These are phyloP conservation scores for Colletotrichum truncatum DNA, from an alignment of 2,329 filamentous ascomycete species.

Conservation along the genomic window DNA sequence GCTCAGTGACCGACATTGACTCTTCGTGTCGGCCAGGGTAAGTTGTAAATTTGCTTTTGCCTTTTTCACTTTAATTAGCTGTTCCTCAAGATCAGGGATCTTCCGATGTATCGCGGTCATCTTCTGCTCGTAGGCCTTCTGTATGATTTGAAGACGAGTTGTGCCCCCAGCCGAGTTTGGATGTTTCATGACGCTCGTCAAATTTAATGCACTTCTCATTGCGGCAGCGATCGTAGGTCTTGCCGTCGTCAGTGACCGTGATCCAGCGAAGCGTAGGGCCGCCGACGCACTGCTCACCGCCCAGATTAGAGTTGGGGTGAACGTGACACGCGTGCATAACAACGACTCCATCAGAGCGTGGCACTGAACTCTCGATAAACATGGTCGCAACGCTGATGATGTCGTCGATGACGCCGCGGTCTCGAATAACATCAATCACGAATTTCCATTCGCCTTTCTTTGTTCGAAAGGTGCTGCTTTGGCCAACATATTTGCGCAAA, in stretches of 20 bases:
- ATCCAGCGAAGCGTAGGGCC: not conserved
- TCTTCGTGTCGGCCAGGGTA: too few species aligned
- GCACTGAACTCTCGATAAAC: not conserved
- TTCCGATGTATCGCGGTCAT: not conserved
- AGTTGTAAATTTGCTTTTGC: too few species aligned
- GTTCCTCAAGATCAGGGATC: too few species aligned
- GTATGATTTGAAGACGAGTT: not conserved
- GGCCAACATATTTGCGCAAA: not conserved
- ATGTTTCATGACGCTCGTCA: not conserved
- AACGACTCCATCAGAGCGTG: not conserved
- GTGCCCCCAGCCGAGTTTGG: conserved; percentile 3
- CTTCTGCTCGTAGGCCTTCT: conserved; percentile 17
- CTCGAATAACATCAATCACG: conserved; percentile 4
- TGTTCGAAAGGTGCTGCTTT: conserved; percentile 15
- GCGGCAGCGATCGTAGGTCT: conserved; percentile 11
- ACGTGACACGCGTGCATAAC: not conserved
- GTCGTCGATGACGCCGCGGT: not conserved
- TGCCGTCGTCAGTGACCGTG: not conserved
- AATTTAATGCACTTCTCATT: conserved; percentile 1
- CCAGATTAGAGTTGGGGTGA: not conserved
- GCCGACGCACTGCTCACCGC: not conserved
- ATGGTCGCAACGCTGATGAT: conserved; percentile 14
- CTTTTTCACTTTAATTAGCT: not conserved
- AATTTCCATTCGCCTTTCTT: not conserved
- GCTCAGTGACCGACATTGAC: too few species aligned